Evolutionary conservation across 2,329 filamentous ascomycete genomes (phyloP).

Genomic region (Zopfia rhizophila): DNA sequence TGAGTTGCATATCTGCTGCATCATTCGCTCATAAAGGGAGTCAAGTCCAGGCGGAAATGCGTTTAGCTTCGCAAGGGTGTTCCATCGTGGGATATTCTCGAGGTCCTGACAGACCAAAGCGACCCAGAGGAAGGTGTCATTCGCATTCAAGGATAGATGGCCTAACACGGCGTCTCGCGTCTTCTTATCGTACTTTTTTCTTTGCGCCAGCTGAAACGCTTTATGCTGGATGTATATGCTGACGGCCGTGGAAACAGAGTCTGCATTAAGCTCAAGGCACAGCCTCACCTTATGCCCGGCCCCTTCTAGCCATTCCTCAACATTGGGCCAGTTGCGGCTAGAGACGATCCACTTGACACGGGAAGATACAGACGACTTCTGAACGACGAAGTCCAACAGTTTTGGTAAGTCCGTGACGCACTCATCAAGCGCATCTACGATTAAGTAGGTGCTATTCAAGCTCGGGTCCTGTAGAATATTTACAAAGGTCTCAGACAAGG

Average conservation of each 20-base stretch:
- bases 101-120: conserved; percentile 50
- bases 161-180: conserved; percentile 17
- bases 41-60: conserved; percentile 50
- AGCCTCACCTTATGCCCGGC: conserved; percentile 32
- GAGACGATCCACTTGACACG: conserved; percentile 29
- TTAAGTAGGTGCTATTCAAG: too few relatives aligned
- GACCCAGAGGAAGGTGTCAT: conserved; percentile 58
- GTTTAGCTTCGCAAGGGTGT: conserved; percentile 22
- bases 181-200: conserved; percentile 31
- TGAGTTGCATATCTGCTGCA: conserved; percentile 40
- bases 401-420: conserved; percentile 8
- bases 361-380: conserved; percentile 31
- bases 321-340: conserved; percentile 55
- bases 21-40: conserved; percentile 52
- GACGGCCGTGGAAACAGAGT: conserved; percentile 46
- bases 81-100: conserved; percentile 21
- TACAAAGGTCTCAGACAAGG: conserved; percentile 49
- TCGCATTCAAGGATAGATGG: conserved; percentile 42
- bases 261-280: conserved; percentile 45
- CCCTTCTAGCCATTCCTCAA: conserved; percentile 44
- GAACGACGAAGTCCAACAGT: conserved; percentile 33
- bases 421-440: conserved; percentile 12
- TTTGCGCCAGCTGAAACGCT: conserved; percentile 36
- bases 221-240: conserved; percentile 49
- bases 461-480: conserved; percentile 53